Percentiles rank a stretch among this genome's conserved stretches.
These are phyloP conservation scores for Huntiella savannae DNA, from an alignment of 2,329 filamentous ascomycete genomes.

Conservation along the genomic window DNA sequence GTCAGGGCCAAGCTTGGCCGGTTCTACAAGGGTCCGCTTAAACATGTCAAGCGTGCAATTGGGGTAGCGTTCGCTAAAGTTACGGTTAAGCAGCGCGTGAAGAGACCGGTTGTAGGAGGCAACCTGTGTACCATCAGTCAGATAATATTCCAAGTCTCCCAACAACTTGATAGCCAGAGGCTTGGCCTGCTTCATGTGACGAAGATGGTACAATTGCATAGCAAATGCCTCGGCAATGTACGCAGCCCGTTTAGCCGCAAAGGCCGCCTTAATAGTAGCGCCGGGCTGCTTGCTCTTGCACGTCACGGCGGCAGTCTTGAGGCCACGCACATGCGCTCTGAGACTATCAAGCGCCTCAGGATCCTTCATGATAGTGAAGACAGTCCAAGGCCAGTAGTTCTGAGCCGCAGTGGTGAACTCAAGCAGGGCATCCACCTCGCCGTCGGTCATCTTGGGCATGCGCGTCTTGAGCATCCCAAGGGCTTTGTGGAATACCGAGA, in stretches of 20 bases:
- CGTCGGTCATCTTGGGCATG: constrained; percentile 44
- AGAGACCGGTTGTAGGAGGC: constrained; percentile 72
- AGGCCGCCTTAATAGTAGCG: constrained; percentile 31
- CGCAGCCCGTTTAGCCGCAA: constrained; percentile 54
- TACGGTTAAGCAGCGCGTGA: constrained; percentile 67
- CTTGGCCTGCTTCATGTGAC: constrained; percentile 50
- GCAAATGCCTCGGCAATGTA: constrained; percentile 74
- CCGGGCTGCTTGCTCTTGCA: constrained; percentile 20
- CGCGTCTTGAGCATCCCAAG: constrained; percentile 44
- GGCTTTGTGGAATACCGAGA: constrained; percentile 57
- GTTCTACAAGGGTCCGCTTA: constrained; percentile 52
- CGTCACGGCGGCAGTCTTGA: constrained; percentile 32
- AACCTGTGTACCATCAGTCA: constrained; percentile 60
- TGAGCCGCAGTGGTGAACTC: constrained; percentile 78
- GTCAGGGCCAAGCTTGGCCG: constrained; percentile 46
- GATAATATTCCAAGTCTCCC: constrained; percentile 58
- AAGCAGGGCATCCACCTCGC: constrained; percentile 54
- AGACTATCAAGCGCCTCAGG: constrained; percentile 53
- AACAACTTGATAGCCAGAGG: constrained; percentile 52
- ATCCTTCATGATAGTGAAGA: constrained; percentile 59
- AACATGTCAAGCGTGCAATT: constrained; percentile 59
- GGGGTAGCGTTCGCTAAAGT: constrained; percentile 61
- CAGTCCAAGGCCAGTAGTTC: constrained; percentile 91
- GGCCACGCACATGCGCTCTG: constrained; percentile 44
- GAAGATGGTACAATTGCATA: constrained; percentile 74